Evolutionary conservation across 2,329 filamentous ascomycete species (phyloP).

Genomic region (Helminthosporium solani): DNA sequence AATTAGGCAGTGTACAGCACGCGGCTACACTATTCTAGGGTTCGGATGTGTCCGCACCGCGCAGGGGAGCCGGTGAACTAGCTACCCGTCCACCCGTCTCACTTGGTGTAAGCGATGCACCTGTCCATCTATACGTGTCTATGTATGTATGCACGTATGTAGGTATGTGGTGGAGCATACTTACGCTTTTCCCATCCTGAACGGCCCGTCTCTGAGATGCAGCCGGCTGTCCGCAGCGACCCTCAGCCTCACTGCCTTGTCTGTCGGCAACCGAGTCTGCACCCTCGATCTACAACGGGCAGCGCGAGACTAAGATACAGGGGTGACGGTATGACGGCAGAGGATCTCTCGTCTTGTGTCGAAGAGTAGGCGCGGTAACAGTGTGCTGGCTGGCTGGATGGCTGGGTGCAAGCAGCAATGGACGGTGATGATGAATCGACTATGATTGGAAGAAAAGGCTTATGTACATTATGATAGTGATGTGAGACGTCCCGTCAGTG

Average conservation of each 20-base stretch:
- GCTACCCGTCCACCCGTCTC: too few relatives aligned
- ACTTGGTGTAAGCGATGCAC: not conserved
- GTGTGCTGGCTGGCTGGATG: not conserved
- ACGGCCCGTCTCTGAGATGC: not conserved
- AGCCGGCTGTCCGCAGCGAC: constrained; percentile 1
- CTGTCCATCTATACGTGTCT: not conserved
- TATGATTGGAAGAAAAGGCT: too few relatives aligned
- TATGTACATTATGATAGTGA: not conserved
- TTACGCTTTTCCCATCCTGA: not conserved
- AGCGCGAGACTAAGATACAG: constrained; percentile 7
- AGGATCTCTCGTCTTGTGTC: constrained; percentile 5
- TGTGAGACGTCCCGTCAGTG: not conserved
- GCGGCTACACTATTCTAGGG: constrained; percentile 1
- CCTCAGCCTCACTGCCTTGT: constrained; percentile 18
- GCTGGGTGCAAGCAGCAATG: too few relatives aligned
- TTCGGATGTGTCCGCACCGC: not conserved
- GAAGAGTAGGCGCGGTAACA: not conserved
- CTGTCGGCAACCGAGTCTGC: constrained; percentile 14
- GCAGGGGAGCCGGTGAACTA: not conserved
- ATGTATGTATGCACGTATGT: too few relatives aligned
- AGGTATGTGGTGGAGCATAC: too few relatives aligned
- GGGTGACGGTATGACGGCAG: constrained; percentile 4
- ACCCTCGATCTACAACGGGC: constrained; percentile 19
- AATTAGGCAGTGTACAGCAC: not conserved
- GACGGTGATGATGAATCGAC: too few relatives aligned